Evolutionary conservation across 2,329 filamentous ascomycete species (phyloP), one percentile per base, ranked within the genome.

Genomic region (Dactylellina sp.): DNA sequence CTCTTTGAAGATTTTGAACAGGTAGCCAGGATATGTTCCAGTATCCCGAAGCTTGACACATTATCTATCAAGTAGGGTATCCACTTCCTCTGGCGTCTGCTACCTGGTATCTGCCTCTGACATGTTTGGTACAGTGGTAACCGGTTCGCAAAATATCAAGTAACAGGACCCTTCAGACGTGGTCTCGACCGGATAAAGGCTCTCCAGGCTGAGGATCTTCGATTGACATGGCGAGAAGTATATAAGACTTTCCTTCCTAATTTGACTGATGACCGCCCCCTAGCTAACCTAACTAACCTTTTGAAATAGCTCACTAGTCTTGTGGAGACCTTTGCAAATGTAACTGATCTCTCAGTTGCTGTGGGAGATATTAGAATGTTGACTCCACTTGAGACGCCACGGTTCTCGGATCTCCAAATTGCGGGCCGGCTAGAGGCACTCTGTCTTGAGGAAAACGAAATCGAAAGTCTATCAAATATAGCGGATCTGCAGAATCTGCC

Each of bases 401-500:
- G 44, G 37, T 14, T 72, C 44, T 72, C 61, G 24, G 68, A 72
- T 7, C 68, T 72, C 24, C 68, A 56, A 14, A 59, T 64, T 32
- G 52, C 59, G n/a, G 35, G 37, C 35, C 46, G 68, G 7, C 60
- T 72, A 12, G 37, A 60, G 1, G 86, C 87, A 1, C 79, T 95
- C 2, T 88, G 87, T 59, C 84, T 96, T 9, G 90, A 93, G 77
- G 89, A 87, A 80, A 95, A 95, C 79, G 82, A 85, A 25, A 89
- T 95, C 78, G 83, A 82, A 0, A 82, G 84, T 6, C 80, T 93
- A 18, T 82, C 84, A 0, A 86, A 89, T 53, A 76, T 93, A 2
- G 80, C 82, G 1, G 82, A 84, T 24, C 83, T 94, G 2, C 78
- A 84, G 1, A 76, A 79, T 20, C 81, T 91, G 22, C 79, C 80